Conservation (phyloP, 2,329 filamentous ascomycete species). For the Proliferodiscus dingleyae region DNA sequence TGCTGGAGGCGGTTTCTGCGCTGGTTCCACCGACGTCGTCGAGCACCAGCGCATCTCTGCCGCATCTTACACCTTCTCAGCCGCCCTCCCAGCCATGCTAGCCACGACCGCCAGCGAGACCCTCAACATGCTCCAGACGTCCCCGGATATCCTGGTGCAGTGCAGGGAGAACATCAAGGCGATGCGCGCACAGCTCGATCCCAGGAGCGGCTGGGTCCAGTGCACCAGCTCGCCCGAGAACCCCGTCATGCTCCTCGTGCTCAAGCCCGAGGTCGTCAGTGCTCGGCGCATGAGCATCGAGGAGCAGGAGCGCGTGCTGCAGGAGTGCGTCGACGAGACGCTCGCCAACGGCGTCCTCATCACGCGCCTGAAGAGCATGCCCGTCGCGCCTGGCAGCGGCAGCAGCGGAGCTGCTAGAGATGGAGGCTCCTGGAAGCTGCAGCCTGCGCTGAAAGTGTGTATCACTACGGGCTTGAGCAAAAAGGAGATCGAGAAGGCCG, state of each 20-base stretch:
- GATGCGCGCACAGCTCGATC: constrained; percentile 84
- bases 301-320: constrained; percentile 79
- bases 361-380: constrained; percentile 76
- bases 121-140: constrained; percentile 77
- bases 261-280: constrained; percentile 79
- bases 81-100: constrained; percentile 86
- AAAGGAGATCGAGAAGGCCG: constrained; percentile 95
- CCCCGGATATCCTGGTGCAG: constrained; percentile 72
- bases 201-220: constrained; percentile 85
- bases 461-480: constrained; percentile 81
- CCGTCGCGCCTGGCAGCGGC: constrained; percentile 57
- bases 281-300: constrained; percentile 61
- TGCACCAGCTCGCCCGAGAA: constrained; percentile 81
- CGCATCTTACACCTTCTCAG: constrained; percentile 90
- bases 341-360: constrained; percentile 86
- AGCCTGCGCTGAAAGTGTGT: constrained; percentile 85
- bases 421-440: constrained; percentile 64
- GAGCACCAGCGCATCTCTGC: constrained; percentile 94
- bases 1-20: constrained; percentile 93
- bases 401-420: too few species aligned
- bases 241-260: constrained; percentile 74
- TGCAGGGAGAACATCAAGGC: constrained; percentile 82
- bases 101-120: constrained; percentile 96
- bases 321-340: constrained; percentile 93
- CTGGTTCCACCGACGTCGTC: constrained; percentile 83